Evolutionary conservation across 805 yeast genomes (phyloP).

Genomic region (Suhomyces vadensis): DNA sequence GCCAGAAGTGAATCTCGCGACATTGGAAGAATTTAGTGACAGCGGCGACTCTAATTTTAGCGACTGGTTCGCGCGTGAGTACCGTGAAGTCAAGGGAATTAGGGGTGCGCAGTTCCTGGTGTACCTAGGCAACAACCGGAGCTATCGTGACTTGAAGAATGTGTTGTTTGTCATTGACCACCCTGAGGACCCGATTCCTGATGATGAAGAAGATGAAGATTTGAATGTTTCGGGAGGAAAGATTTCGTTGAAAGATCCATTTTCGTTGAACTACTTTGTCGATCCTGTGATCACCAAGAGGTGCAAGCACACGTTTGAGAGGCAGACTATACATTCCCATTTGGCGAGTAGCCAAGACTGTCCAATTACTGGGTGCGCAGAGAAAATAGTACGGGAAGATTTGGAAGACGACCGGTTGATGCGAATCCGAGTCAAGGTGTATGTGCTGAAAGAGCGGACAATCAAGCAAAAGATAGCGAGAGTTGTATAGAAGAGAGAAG

Average conservation of each 20-base stretch:
- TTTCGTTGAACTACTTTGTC: conserved; percentile 52
- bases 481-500: background rate
- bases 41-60: conserved; percentile 11
- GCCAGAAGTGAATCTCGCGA: conserved; percentile 21
- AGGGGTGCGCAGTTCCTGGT: conserved; percentile 8
- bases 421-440: conserved; percentile 53
- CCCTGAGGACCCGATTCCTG: conserved; percentile 66
- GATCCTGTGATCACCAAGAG: conserved; percentile 54
- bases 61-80: conserved; percentile 9
- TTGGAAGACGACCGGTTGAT: conserved; percentile 52
- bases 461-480: background rate
- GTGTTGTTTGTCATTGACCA: conserved; percentile 51
- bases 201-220: conserved; percentile 55
- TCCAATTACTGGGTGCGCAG: conserved; percentile 60
- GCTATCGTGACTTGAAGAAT: conserved; percentile 36
- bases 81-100: conserved; percentile 7
- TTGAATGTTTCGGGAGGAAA: conserved; percentile 68
- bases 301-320: conserved; percentile 68
- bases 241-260: conserved; percentile 67
- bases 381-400: conserved; percentile 33
- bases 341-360: conserved; percentile 39
- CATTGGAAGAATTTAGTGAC: conserved; percentile 20
- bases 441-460: conserved; percentile 7
- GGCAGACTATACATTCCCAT: conserved; percentile 39
- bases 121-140: conserved; percentile 10